phyloP scores from a whole-genome alignment of 768 basidiomycete genomes.

The Artomyces pyxidatus region DNA sequence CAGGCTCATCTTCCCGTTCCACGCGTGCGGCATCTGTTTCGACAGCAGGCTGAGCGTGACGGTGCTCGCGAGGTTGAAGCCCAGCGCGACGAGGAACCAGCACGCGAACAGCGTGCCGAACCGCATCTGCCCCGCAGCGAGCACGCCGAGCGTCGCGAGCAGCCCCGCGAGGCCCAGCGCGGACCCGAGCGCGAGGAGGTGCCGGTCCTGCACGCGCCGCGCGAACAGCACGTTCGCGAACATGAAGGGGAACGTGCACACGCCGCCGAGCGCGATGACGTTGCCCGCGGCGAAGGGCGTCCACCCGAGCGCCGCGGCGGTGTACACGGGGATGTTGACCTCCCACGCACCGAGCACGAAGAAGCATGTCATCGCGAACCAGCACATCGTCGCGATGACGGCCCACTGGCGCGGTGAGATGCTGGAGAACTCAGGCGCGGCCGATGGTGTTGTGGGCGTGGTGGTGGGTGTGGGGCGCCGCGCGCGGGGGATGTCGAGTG shows the following conservation, averaged over 20 bases:
- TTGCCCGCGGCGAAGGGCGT: conserved; percentile 59
- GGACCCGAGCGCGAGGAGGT: conserved; percentile 45
- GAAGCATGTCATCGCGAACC: conserved; percentile 63
- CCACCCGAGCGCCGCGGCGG: conserved; percentile 41
- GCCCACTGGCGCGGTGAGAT: conserved; percentile 36
- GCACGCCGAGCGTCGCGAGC: conserved; percentile 39
- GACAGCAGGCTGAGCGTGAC: conserved; percentile 58
- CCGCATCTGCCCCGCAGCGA: conserved; percentile 31
- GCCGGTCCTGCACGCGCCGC: conserved; percentile 51
- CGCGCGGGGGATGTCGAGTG: neutral
- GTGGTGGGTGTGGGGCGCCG: neutral
- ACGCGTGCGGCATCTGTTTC: conserved; percentile 57
- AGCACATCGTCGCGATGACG: conserved; percentile 56
- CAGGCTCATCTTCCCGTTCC: conserved; percentile 52
- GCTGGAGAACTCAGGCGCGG: conserved; percentile 6
- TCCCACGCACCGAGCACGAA: conserved; percentile 67
- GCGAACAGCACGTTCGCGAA: conserved; percentile 51
- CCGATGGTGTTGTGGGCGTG: neutral
- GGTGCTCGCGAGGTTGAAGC: conserved; percentile 68
- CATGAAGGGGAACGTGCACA: conserved; percentile 58
- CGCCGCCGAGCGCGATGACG: conserved; percentile 61
- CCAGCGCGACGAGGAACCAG: conserved; percentile 57
- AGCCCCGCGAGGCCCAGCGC: conserved; percentile 45
- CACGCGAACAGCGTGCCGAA: conserved; percentile 39
- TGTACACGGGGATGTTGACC: conserved; percentile 57